Conservation (phyloP, 306 rosid species). For the Cucurbita maxima region DNA sequence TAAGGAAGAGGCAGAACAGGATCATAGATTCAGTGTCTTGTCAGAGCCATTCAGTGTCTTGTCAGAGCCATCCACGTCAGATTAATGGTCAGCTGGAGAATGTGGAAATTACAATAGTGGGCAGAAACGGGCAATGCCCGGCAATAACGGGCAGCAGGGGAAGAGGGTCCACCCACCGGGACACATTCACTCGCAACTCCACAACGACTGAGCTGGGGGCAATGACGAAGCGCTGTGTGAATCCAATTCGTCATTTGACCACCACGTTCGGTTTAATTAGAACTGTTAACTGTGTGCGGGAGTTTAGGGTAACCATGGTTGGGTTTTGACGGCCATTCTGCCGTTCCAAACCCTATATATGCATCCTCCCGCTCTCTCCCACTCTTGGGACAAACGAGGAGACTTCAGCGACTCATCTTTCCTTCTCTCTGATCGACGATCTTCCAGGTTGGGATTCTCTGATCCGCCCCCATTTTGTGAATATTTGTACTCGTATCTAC, state of each 20-base stretch:
- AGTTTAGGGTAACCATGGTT: not conserved
- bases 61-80: no score
- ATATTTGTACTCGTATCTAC: not conserved
- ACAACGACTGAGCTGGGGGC: not conserved
- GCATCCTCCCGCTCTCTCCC: not conserved
- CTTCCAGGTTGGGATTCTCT: not conserved
- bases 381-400: not conserved
- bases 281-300: not conserved
- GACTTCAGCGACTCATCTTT: not conserved
- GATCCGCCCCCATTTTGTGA: not conserved
- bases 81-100: no score
- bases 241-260: not conserved
- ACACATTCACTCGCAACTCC: not conserved
- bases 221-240: not conserved
- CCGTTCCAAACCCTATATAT: not conserved
- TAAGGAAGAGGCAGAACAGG: no score
- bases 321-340: not conserved
- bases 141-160: not conserved
- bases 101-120: not conserved
- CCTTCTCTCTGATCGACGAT: not conserved
- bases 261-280: not conserved
- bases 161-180: not conserved
- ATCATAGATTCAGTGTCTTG: no score
- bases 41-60: no score
- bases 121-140: not conserved